Conservation (phyloP, 495 filamentous ascomycete species). For the Trypethelium eluteriae region DNA sequence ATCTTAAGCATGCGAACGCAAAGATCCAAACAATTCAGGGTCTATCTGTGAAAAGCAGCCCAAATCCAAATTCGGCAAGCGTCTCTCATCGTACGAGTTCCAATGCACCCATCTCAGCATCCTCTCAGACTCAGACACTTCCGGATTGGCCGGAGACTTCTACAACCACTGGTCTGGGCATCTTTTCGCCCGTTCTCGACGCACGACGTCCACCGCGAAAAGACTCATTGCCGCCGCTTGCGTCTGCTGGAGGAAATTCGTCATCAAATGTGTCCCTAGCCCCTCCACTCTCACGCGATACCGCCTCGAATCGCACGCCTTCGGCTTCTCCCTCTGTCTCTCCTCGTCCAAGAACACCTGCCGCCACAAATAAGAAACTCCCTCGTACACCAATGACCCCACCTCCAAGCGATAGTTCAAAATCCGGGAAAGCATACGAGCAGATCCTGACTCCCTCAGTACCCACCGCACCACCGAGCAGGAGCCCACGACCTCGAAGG, state of each 20-base stretch:
- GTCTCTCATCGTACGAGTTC: slow-evolving; percentile 7
- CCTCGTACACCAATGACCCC: slow-evolving; percentile 2
- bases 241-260: neutral
- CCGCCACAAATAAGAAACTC: neutral
- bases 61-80: neutral
- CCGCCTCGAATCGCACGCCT: neutral
- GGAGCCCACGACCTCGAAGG: neutral
- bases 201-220: neutral
- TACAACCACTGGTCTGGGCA: neutral
- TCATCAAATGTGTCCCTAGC: neutral
- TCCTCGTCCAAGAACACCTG: neutral
- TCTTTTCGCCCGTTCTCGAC: neutral
- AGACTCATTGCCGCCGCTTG: neutral
- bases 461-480: neutral
- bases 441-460: neutral
- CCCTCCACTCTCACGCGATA: neutral
- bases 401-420: neutral
- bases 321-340: neutral
- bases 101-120: neutral
- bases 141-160: slow-evolving; percentile 3
- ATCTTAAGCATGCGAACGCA: slow-evolving; percentile 20
- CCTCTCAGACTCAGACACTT: slow-evolving; percentile 4
- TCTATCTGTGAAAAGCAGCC: neutral
- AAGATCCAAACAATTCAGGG: slow-evolving; percentile 14
- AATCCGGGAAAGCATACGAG: neutral